Percentiles rank a stretch among this genome's conserved stretches.
These are phyloP conservation scores for Ajuga chamaepitys DNA, from an alignment of 257 asterid species.

Conservation along the genomic window DNA sequence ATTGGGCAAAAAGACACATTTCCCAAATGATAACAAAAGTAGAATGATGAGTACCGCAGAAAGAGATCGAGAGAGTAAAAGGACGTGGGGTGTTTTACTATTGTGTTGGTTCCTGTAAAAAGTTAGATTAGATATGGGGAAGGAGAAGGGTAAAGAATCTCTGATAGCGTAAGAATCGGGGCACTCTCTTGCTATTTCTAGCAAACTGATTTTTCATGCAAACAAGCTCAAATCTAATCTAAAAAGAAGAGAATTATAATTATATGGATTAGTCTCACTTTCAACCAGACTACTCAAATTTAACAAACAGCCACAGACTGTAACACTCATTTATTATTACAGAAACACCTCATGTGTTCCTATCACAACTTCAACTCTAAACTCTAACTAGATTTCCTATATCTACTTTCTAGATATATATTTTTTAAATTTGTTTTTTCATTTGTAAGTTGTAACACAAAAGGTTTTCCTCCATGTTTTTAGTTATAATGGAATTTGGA, in stretches of 20 bases:
- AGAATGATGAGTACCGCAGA: too few species aligned
- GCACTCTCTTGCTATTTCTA: conserved; percentile 13
- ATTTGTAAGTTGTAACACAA: too few species aligned
- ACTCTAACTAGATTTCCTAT: background rate
- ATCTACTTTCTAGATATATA: too few species aligned
- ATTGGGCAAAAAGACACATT: too few species aligned
- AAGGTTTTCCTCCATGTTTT: too few species aligned
- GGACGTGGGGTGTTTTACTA: too few species aligned
- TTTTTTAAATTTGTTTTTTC: too few species aligned
- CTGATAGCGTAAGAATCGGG: conserved; percentile 12
- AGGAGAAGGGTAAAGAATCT: conserved; percentile 5
- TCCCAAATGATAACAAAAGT: too few species aligned
- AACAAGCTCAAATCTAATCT: background rate
- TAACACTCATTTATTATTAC: too few species aligned
- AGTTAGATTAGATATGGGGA: background rate
- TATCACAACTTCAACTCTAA: background rate
- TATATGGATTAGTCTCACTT: background rate
- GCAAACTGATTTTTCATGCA: conserved; percentile 21
- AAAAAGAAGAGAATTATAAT: conserved; percentile 8
- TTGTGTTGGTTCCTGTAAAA: too few species aligned
- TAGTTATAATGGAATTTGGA: too few species aligned
- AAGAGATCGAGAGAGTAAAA: background rate
- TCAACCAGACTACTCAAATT: background rate
- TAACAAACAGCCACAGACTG: background rate
- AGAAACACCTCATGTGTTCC: too few species aligned